Evolutionary conservation across 2,329 filamentous ascomycete genomes (phyloP).

Genomic region (Nemania sp.): DNA sequence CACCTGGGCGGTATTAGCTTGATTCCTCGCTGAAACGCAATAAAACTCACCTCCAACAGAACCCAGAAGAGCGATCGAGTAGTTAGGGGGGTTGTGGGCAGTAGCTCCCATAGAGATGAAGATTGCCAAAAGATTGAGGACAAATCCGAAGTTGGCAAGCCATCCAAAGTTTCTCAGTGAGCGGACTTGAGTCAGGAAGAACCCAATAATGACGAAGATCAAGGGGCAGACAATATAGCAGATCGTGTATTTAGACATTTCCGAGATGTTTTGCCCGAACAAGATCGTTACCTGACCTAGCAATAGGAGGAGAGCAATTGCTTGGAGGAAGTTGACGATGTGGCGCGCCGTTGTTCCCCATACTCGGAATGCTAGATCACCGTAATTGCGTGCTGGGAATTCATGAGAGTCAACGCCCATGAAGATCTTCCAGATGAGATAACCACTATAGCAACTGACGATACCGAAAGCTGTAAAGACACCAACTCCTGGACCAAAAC

Average conservation of each 20-base stretch:
- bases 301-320: slow-evolving; percentile 35
- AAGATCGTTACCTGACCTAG: slow-evolving; percentile 20
- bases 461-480: slow-evolving; percentile 50
- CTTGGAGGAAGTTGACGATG: slow-evolving; percentile 52
- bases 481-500: slow-evolving; percentile 49
- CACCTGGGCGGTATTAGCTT: slow-evolving; percentile 8
- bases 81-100: slow-evolving; percentile 24
- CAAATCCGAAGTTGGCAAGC: slow-evolving; percentile 57
- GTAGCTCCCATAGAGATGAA: slow-evolving; percentile 26
- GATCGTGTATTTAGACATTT: slow-evolving; percentile 52
- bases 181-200: slow-evolving; percentile 58
- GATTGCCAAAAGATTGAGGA: slow-evolving; percentile 19
- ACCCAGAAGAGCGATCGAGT: slow-evolving; percentile 14
- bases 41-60: slow-evolving; percentile 22
- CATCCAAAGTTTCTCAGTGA: slow-evolving; percentile 58
- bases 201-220: slow-evolving; percentile 54
- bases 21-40: not conserved
- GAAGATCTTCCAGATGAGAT: slow-evolving; percentile 50
- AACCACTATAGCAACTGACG: slow-evolving; percentile 48
- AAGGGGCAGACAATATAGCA: slow-evolving; percentile 58
- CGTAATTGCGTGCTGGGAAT: slow-evolving; percentile 51
- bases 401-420: slow-evolving; percentile 51
- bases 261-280: slow-evolving; percentile 47
- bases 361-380: slow-evolving; percentile 52
- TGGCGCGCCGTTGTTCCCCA: slow-evolving; percentile 50